phyloP scores from a whole-genome alignment of 1,284 basidiomycete species.

The Pseudozyma hubeiensis region DNA sequence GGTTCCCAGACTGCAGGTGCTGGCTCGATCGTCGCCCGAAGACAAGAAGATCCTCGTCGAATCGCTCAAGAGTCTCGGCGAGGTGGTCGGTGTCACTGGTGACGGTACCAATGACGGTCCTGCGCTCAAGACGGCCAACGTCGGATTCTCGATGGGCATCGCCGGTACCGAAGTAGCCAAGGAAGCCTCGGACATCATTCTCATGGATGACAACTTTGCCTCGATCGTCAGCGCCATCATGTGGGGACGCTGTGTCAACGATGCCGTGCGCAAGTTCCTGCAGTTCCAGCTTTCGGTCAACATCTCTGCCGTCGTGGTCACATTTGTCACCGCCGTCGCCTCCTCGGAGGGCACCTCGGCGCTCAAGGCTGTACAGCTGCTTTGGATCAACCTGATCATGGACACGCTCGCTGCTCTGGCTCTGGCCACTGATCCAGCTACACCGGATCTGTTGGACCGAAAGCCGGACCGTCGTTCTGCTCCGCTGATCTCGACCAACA shows the following conservation, averaged over 20 bases:
- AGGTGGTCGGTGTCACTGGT: slow-evolving; percentile 96
- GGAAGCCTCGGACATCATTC: slow-evolving; percentile 97
- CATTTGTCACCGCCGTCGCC: slow-evolving; percentile 88
- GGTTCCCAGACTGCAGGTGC: slow-evolving; percentile 74
- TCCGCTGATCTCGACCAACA: slow-evolving; percentile 85
- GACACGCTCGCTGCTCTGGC: slow-evolving; percentile 97
- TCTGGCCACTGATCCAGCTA: slow-evolving; percentile 93
- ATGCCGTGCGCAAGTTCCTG: slow-evolving; percentile 95
- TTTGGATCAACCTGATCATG: slow-evolving; percentile 96
- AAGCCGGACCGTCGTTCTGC: slow-evolving; percentile 89
- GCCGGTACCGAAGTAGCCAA: slow-evolving; percentile 98
- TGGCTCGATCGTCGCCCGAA: slow-evolving; percentile 94
- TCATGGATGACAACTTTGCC: slow-evolving; percentile 93
- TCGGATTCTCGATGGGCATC: slow-evolving; percentile 83
- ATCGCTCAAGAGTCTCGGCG: slow-evolving; percentile 85
- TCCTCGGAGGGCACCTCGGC: slow-evolving; percentile 83
- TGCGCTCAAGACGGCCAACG: slow-evolving; percentile 81
- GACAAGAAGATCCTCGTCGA: slow-evolving; percentile 95
- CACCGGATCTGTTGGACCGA: slow-evolving; percentile 81
- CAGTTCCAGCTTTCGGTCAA: slow-evolving; percentile 99
- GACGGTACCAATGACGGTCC: slow-evolving; percentile 99
- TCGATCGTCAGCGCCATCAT: slow-evolving; percentile 97
- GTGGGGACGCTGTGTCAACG: slow-evolving; percentile 99
- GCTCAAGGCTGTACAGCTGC: slow-evolving; percentile 90
- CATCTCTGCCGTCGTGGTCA: slow-evolving; percentile 93